Evolutionary conservation across 2,329 filamentous ascomycete species (phyloP).

Genomic region (Penicillium brevicompactum): DNA sequence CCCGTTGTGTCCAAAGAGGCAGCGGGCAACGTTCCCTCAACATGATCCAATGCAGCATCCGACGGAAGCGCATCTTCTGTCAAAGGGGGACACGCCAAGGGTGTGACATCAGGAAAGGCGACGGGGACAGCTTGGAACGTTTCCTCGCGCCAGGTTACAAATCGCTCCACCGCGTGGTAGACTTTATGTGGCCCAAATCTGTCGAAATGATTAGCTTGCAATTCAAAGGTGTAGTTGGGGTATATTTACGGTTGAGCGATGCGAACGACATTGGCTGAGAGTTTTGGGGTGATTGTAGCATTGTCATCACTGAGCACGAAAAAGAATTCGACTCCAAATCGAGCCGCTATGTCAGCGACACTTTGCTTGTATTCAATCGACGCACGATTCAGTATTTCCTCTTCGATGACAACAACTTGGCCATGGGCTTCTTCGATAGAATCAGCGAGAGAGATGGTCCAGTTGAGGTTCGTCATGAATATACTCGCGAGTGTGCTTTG

Average conservation of each 20-base stretch:
- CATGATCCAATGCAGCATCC: not conserved
- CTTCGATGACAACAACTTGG: slow-evolving; percentile 33
- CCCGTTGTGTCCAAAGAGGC: not conserved
- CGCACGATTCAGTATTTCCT: slow-evolving; percentile 20
- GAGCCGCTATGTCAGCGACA: slow-evolving; percentile 3
- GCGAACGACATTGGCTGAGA: slow-evolving; percentile 22
- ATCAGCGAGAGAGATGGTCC: slow-evolving; percentile 30
- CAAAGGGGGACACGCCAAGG: not conserved
- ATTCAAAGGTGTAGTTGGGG: not conserved
- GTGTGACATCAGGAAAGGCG: not conserved
- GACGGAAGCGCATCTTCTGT: not conserved
- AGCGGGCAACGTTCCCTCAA: not conserved
- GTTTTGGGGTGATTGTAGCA: not conserved
- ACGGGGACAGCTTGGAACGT: not conserved
- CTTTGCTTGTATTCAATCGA: slow-evolving; percentile 6
- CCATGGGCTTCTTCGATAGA: slow-evolving; percentile 21
- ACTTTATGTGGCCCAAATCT: slow-evolving; percentile 35
- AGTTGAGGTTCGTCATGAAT: slow-evolving; percentile 26
- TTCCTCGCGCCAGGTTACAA: slow-evolving; percentile 2
- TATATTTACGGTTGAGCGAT: slow-evolving; percentile 31
- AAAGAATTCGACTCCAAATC: slow-evolving; percentile 17
- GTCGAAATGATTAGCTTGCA: not conserved
- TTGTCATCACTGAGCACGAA: slow-evolving; percentile 25
- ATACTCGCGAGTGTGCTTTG: slow-evolving; percentile 29
- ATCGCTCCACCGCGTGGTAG: slow-evolving; percentile 21